phyloP scores from a whole-genome alignment of 2,329 filamentous ascomycete genomes.

The Shiraia sp. region DNA sequence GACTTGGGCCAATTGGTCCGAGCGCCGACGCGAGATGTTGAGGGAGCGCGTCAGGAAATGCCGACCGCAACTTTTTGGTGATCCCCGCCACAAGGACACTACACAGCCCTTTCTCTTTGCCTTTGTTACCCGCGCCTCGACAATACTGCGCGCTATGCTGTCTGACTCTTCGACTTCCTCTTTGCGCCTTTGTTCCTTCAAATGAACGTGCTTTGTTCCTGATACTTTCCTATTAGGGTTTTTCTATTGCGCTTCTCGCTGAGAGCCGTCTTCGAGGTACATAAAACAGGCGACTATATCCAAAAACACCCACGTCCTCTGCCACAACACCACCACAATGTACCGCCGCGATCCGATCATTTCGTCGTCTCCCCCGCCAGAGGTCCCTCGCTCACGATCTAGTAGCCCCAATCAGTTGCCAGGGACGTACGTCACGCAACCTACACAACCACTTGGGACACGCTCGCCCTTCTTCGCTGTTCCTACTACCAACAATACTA shows the following conservation, averaged over 20 bases:
- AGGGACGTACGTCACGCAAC: slow-evolving; percentile 54
- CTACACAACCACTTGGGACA: slow-evolving; percentile 32
- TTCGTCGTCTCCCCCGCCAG: slow-evolving; percentile 35
- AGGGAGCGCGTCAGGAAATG: slow-evolving; percentile 10
- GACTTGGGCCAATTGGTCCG: slow-evolving; percentile 8
- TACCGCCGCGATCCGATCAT: slow-evolving; percentile 39
- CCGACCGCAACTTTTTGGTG: slow-evolving; percentile 14
- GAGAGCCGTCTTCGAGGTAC: too few species aligned
- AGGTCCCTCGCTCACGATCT: slow-evolving; percentile 12
- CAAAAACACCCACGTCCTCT: neutral
- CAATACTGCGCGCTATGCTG: slow-evolving; percentile 14
- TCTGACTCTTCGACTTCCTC: slow-evolving; percentile 4
- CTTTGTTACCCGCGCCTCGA: slow-evolving; percentile 6
- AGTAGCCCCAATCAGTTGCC: slow-evolving; percentile 54
- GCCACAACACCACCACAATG: slow-evolving; percentile 22
- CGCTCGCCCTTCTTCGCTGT: slow-evolving; percentile 33
- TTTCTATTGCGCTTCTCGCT: too few species aligned
- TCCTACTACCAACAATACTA: slow-evolving; percentile 43
- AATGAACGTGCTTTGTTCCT: neutral
- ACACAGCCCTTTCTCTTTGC: slow-evolving; percentile 7
- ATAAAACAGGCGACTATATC: neutral
- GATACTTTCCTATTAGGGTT: neutral
- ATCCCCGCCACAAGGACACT: slow-evolving; percentile 11
- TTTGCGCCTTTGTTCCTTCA: slow-evolving; percentile 4
- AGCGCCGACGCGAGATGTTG: slow-evolving; percentile 15